phyloP scores from a whole-genome alignment of 2,329 filamentous ascomycete species.

The Paramyrothecium sp. region DNA sequence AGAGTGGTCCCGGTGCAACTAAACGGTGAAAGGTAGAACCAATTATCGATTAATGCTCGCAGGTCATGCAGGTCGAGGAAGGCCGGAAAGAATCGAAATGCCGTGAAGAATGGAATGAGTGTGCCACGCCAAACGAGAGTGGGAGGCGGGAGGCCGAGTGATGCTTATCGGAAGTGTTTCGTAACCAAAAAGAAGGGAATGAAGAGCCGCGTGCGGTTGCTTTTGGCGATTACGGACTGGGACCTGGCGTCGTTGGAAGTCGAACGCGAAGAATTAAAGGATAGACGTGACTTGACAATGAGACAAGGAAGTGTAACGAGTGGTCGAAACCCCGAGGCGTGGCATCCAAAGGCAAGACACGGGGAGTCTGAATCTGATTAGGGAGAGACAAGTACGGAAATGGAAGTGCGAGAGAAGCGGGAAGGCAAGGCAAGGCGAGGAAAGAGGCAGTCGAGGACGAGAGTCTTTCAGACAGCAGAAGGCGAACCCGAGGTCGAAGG shows the following conservation, averaged over 20 bases:
- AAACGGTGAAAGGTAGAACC: not conserved
- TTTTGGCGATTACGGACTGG: not conserved
- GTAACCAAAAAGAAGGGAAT: not conserved
- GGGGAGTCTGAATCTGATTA: not conserved
- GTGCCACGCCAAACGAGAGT: too few relatives aligned
- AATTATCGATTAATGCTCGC: not conserved
- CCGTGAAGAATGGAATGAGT: too few relatives aligned
- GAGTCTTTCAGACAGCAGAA: too few relatives aligned
- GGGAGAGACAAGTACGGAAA: not conserved
- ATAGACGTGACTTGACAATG: not conserved
- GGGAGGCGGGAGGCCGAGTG: not conserved
- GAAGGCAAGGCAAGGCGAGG: not conserved
- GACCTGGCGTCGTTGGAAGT: not conserved
- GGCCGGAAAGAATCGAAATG: too few relatives aligned
- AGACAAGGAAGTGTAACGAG: not conserved
- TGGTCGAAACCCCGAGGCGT: not conserved
- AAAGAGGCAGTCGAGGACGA: too few relatives aligned
- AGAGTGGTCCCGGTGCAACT: not conserved
- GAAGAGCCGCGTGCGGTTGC: too few relatives aligned
- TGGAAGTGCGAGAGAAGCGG: too few relatives aligned
- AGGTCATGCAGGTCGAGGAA: too few relatives aligned
- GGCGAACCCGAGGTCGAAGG: not conserved
- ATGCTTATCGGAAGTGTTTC: not conserved
- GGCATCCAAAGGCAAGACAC: not conserved
- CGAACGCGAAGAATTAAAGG: not conserved